Conservation (phyloP, 441 rosid genomes). For the Arabidopsis lyrata region DNA sequence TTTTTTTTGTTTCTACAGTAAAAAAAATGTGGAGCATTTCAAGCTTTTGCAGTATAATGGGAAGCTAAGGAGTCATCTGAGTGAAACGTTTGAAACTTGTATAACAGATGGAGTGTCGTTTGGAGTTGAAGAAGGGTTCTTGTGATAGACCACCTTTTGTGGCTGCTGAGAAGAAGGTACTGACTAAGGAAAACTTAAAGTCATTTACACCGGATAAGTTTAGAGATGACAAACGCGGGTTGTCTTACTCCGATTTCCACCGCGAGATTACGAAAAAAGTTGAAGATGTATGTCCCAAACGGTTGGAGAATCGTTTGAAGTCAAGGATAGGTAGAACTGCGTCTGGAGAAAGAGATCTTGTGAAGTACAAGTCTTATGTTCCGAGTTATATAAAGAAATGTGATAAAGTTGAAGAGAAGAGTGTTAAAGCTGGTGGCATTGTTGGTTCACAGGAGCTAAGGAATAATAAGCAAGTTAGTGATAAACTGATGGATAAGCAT, state of each 20-base stretch:
- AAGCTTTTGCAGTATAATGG: conserved; percentile 9
- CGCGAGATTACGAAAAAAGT: conserved; percentile 52
- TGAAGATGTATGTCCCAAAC: conserved; percentile 48
- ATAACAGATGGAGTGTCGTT: conserved; percentile 36
- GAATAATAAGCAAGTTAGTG: neutral
- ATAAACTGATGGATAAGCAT: conserved; percentile 42
- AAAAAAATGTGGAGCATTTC: neutral
- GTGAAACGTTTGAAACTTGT: neutral
- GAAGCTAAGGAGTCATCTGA: conserved; percentile 2
- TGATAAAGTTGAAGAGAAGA: conserved; percentile 30
- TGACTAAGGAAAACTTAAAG: conserved; percentile 42
- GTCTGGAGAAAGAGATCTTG: conserved; percentile 41
- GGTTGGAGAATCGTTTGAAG: conserved; percentile 46
- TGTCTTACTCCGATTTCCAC: conserved; percentile 59
- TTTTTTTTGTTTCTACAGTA: conserved; percentile 18
- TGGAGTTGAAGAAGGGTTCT: conserved; percentile 40
- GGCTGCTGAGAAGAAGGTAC: conserved; percentile 42
- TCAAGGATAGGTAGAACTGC: conserved; percentile 44
- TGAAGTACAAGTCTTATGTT: conserved; percentile 42
- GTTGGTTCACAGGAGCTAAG: conserved; percentile 19
- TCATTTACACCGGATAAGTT: conserved; percentile 51
- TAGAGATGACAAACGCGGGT: conserved; percentile 52
- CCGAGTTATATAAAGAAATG: conserved; percentile 42
- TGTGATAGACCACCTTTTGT: conserved; percentile 44
- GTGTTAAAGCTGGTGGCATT: conserved; percentile 32